A percentile compares a stretch with the other conserved stretches of the same genome.
These are phyloP conservation scores for Tetrahymena borealis DNA, from an alignment of 73 alveolate genomes.

Conservation along the genomic window DNA sequence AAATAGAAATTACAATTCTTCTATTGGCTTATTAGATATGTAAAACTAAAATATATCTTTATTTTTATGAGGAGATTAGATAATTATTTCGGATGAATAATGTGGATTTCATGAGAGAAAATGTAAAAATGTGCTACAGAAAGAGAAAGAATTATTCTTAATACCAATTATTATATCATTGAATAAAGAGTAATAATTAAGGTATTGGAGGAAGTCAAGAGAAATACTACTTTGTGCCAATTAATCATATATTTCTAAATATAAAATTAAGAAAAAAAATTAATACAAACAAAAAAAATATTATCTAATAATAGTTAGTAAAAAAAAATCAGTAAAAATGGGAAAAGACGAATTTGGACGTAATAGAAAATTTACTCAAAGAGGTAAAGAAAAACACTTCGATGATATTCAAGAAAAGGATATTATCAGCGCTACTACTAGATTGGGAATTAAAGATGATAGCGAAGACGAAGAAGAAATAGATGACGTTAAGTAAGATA, in stretches of 20 bases:
- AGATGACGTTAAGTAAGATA: neutral
- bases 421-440: neutral
- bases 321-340: neutral
- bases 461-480: neutral
- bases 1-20: too few relatives aligned
- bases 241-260: neutral
- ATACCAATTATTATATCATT: neutral
- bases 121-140: neutral
- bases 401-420: neutral
- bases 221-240: too few relatives aligned
- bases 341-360: conserved; percentile 3
- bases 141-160: neutral
- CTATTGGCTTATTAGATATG: too few relatives aligned
- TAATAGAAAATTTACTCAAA: neutral
- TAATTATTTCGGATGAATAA: too few relatives aligned
- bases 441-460: neutral
- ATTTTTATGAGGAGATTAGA: too few relatives aligned
- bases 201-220: neutral
- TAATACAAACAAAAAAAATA: neutral
- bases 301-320: too few relatives aligned
- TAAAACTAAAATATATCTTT: too few relatives aligned
- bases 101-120: neutral
- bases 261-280: neutral
- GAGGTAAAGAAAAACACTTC: neutral
- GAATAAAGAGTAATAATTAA: neutral